Base-by-base conservation (phyloP, 2,329 filamentous ascomycete species). In the Pseudogymnoascus verrucosus region DNA sequence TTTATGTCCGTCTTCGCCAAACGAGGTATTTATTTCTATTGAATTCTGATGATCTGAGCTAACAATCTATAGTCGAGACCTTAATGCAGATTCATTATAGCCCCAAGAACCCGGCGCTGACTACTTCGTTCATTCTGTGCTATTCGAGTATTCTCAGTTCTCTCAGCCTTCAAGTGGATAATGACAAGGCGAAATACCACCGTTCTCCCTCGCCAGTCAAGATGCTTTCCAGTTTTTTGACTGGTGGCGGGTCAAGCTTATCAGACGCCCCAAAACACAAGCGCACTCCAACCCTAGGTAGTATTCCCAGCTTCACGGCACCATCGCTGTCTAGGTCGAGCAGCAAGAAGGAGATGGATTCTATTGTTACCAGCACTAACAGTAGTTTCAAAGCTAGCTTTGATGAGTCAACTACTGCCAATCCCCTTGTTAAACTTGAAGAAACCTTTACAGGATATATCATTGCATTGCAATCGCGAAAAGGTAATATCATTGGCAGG, bases 171-270 rank as follows among this genome's bases (percentile, higher is more conserved):
- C 79, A 84, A 19, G 79, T 84, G 34, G 83, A 87, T 42, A 80
- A 83, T 0, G 85, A 87, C 70, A 89, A 85, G 73, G 83, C 85
- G 10, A 83, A 83, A 63, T 87, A 86, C 0, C 90, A 90, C 71
- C 82, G 93, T 8, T 86, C 87, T 4, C 84, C 88, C n/a, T 97
- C 93, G 0, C 93, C 93, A 0, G 90, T 96, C 59, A 98, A 97
- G 74, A 82, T 96, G 71, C 80, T 98, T 14, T 96, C 93, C 0
- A 96, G 84, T 71, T 84, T 97, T 62, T 85, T 96, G 69, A 84
- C 85, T 36, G 84, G 85, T 23, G 83, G 81, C 63, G 81, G 76
- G 16, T 75, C 80, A 36, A 80, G 78, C 66, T 77, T 75, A 37
- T 74, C 77, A 11, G 76, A 60, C 69, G 69, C 68, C 64, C 69